Base-by-base conservation (phyloP, 495 filamentous ascomycete genomes). In the Penicillium roqueforti region DNA sequence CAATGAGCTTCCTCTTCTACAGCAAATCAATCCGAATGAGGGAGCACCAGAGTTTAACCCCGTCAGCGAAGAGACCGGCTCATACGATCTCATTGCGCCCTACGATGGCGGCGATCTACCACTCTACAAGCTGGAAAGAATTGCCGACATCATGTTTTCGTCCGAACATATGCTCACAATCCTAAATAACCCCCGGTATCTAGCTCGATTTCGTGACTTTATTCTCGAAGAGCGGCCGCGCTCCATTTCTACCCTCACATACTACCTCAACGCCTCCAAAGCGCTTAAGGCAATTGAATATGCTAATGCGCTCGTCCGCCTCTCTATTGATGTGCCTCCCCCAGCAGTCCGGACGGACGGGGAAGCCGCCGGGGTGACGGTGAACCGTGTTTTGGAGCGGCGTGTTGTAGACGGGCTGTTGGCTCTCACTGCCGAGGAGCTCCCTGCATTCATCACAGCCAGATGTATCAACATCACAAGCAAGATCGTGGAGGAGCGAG, bases 191-290 rank as follows among this genome's bases (percentile, higher is more conserved):
- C 83, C 83, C 34, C 69, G 78, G 10, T 82, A 91, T 58, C 82
- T 92, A 47, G 69, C 80, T 36, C 68, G 77, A 8, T 80, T 82
- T 43, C 81, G 74, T 11, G 78, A 83, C 1, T 91, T 84, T 49
- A 68, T 96, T 13, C 85, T 88, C 58, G 83, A 79, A 3, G 76
- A 88, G 25, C 86, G 91, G 26, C 81, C 83, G 25, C 83, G 89
- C 56, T 90, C 85, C 18, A 80, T 92, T 0, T 71, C 84, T 0
- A 66, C 84, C 0, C 76, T 95, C 0, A 74, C 76, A 22, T 81
- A 78, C 63, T 92, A 91, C 59, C 79, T 92, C 16, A 75, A 72
- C 46, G 75, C 84, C 0, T 63, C 79, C 49, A 88, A 89, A 56
- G 84, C 83, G 4, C 66, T 88, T 16, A 77, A 83, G 55, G 83